phyloP scores from a whole-genome alignment of 768 basidiomycete genomes.

The Dioszegia hungarica region DNA sequence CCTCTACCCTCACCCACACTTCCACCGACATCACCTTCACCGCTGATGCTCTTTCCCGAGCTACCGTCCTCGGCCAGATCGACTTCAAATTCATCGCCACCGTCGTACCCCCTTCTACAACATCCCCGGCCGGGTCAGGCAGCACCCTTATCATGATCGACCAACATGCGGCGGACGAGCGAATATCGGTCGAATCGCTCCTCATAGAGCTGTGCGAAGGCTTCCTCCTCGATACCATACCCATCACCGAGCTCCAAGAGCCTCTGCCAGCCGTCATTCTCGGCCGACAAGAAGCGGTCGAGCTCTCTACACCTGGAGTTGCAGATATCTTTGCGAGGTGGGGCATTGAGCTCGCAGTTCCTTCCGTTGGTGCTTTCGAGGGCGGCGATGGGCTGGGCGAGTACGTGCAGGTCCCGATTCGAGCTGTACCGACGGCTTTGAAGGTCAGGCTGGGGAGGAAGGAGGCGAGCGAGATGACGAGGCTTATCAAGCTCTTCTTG shows the following conservation, averaged over 20 bases:
- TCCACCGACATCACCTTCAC: not conserved
- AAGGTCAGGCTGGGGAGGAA: conserved; percentile 38
- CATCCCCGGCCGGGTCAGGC: conserved; percentile 1
- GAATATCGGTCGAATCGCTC: conserved; percentile 81
- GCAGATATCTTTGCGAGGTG: conserved; percentile 32
- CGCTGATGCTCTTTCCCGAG: conserved; percentile 51
- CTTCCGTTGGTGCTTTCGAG: not conserved
- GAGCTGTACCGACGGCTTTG: conserved; percentile 29
- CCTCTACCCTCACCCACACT: conserved; percentile 50
- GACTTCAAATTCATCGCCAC: conserved; percentile 89
- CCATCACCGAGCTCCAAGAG: conserved; percentile 50
- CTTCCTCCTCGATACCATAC: conserved; percentile 53
- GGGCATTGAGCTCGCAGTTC: conserved; percentile 36
- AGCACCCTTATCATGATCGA: conserved; percentile 70
- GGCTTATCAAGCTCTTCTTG: conserved; percentile 69
- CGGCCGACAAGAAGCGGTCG: conserved; percentile 61
- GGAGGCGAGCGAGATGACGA: conserved; percentile 64
- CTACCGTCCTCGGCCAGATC: conserved; percentile 71
- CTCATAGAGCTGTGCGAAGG: conserved; percentile 68
- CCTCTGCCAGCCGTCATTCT: conserved; percentile 62
- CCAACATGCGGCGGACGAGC: conserved; percentile 98
- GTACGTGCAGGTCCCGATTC: conserved; percentile 12
- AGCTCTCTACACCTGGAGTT: conserved; percentile 47
- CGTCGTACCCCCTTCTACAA: conserved; percentile 19
- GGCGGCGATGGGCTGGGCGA: conserved; percentile 3